Base-by-base conservation (phyloP, 2,329 filamentous ascomycete genomes). In the Blastomyces gilchristii region DNA sequence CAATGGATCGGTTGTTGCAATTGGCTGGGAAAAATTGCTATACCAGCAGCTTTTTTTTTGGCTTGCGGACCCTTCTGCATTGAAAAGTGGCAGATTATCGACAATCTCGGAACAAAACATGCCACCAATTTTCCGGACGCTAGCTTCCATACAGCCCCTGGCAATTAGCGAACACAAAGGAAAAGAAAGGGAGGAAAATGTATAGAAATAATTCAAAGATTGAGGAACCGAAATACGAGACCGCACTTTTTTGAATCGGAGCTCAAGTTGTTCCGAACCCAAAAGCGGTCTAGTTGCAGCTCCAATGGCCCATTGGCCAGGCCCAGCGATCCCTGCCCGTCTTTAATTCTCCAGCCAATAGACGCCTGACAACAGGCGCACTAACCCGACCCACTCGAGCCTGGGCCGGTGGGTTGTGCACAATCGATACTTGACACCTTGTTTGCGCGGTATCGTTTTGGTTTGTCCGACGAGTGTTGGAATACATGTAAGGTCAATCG, bases 311-410 rank as follows among this genome's bases (percentile, higher is more conserved):
- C n/a, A 22, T 22, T 54, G 31, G 52, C 52, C 31, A 37, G 52
- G 31, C 25, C n/a, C 14, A 9, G 22, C 34, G 31, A 63, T 62
- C 62, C 62, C 58, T 61, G 62, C 59, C n/a, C n/a, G 54, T 59
- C 62, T 63, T 58, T 50, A 63, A 63, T 61, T 61, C 0, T 18
- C 18, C 39, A 49, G 58, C 62, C 62, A 63, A 63, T 63, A 59
- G 62, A 59, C 18, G 31, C 9, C 43, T 22, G 41, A 9, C 52
- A 54, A n/a, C 52, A 5, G 31, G 6, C 31, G 31, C 31, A 5
- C 52, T 54, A 14, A 28, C 52, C 52, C 37, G 28, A 54, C 52
- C 52, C 52, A n/a, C 52, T 54, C 28, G 7, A 16, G 9, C 28
- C 52, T 22, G n/a, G n/a, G n/a, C n/a, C n/a, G n/a, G n/a, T 22